Evolutionary conservation across 2,329 filamentous ascomycete species (phyloP), one percentile per base, ranked within the genome.

Genomic region (Davidsoniella australis): DNA sequence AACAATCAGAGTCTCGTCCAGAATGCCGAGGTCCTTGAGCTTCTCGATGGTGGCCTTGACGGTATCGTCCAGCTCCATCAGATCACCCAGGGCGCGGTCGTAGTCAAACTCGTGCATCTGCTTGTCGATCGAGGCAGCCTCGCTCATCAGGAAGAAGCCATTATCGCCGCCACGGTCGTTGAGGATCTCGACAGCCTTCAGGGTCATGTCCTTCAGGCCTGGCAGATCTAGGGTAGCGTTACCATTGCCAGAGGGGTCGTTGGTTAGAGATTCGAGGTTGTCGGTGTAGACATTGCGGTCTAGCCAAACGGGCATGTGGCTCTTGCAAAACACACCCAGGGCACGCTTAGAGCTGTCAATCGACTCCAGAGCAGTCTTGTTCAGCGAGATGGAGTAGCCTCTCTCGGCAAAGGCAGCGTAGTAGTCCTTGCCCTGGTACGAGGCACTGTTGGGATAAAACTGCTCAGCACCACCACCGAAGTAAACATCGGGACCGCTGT

Each of bases 51-150:
- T 86, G 16, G 82, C 82, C 47, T 78, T 78, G 56, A 93, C 68
- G 4, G 85, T 87, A 64, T 93, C 84, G 59, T 93, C 85, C 33
- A 93, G 73, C 66, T 93, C 85, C 39, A 93, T 75, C 1, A 93
- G 76, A 57, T 93, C 85, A 49, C 82, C 85, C 0, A 93, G 76
- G 1, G 85, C 82, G 48, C 85, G 82, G 65, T 91, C 83, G 61
- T 91, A 91, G 66, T 91, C 85, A 17, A 91, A 73, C 2, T 69
- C 63, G 66, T 93, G 85, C 85, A 93, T 91, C 71, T 85, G 81
- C 71, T 93, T 93, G 66, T 91, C 85, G 57, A 93, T 83, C 2
- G 78, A 85, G 14, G 85, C 85, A 23, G 81, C 85, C 63, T 93
- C 85, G 10, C 79, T 78, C 85, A 93, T 91, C 59, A 93, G 71